These are phyloP conservation scores for Rhododendron molle DNA, from an alignment of 148 eudicot species.

Conservation along the genomic window DNA sequence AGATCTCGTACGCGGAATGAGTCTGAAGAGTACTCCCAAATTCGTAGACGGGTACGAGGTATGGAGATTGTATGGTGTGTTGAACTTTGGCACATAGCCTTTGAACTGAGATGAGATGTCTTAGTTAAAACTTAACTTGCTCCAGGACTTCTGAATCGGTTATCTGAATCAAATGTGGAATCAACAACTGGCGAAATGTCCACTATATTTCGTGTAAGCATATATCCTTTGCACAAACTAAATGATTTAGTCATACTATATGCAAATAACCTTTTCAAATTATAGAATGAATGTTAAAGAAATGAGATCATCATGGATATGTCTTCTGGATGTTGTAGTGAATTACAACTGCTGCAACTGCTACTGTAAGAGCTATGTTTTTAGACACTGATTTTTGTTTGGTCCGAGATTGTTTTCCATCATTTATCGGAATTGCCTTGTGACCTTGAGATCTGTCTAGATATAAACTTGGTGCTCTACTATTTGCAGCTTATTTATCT, in stretches of 20 bases:
- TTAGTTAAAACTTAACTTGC: slow-evolving; percentile 5
- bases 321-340: not conserved
- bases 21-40: slow-evolving; percentile 49
- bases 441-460: not conserved
- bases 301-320: not conserved
- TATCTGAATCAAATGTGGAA: slow-evolving; percentile 92
- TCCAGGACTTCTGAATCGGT: slow-evolving; percentile 81
- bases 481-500: not conserved
- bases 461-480: not conserved
- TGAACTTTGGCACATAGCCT: not conserved
- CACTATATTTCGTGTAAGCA: slow-evolving; percentile 52
- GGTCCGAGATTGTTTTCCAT: not conserved
- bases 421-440: not conserved
- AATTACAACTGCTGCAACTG: not conserved
- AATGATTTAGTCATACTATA: not conserved
- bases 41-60: slow-evolving; percentile 80
- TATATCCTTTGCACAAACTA: not conserved
- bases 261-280: not conserved
- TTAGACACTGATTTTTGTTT: not conserved
- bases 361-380: not conserved
- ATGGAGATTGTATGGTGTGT: slow-evolving; percentile 12
- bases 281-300: not conserved
- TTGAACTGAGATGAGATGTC: slow-evolving; percentile 8
- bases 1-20: slow-evolving; percentile 52
- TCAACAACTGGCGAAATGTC: slow-evolving; percentile 65